phyloP scores from a whole-genome alignment of 495 filamentous ascomycete species.

The Geopyxis carbonaria region DNA sequence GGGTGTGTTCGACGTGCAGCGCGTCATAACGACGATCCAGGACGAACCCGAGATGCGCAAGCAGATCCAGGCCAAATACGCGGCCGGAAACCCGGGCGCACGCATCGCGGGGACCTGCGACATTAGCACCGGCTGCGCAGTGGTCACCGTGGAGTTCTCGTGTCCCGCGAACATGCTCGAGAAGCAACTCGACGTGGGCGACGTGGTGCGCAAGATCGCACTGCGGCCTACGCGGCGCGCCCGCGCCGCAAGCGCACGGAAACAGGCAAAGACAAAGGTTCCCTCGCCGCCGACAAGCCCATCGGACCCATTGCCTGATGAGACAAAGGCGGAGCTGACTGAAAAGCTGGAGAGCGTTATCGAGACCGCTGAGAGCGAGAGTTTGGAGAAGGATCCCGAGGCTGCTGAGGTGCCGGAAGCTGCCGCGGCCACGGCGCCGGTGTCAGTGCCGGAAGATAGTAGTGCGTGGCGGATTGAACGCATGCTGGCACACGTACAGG shows the following conservation, averaged over 20 bases:
- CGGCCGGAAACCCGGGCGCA: conserved; percentile 17
- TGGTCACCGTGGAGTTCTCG: conserved; percentile 26
- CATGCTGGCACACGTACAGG: conserved; percentile 32
- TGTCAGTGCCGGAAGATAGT: too few relatives aligned
- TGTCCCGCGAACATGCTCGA: conserved; percentile 25
- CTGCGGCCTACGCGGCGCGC: neutral
- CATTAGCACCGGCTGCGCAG: conserved; percentile 28
- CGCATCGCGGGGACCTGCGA: conserved; percentile 28
- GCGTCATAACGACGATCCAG: conserved; percentile 26
- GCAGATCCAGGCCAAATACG: conserved; percentile 22
- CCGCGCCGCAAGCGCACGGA: neutral
- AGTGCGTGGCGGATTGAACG: conserved; percentile 5
- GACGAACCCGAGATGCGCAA: conserved; percentile 8
- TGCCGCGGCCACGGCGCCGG: neutral
- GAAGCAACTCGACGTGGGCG: conserved; percentile 27
- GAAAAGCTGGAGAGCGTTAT: neutral
- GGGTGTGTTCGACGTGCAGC: conserved; percentile 30
- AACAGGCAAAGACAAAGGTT: neutral
- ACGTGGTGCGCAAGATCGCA: conserved; percentile 18
- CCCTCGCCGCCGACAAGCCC: neutral
- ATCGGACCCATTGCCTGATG: neutral
- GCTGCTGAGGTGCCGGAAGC: neutral
- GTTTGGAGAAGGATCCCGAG: neutral
- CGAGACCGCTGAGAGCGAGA: neutral
- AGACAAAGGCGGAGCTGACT: too few relatives aligned